Conservation (phyloP, 805 yeast genomes). For the Zygosaccharomyces bisporus region DNA sequence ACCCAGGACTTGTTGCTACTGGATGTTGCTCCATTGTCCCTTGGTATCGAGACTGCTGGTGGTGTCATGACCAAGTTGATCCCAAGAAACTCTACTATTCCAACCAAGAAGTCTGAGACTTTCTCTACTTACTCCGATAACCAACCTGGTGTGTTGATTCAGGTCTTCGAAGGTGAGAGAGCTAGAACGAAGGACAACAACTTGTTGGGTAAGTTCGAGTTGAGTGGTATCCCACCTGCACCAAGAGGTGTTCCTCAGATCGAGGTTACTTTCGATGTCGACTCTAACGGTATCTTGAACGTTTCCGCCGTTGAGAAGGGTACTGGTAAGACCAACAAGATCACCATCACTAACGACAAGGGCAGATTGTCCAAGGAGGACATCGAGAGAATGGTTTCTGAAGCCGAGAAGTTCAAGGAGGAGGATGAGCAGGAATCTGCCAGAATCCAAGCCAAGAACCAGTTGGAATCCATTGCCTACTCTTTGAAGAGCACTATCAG, state of each 20-base stretch:
- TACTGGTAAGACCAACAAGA: slow-evolving; percentile 96
- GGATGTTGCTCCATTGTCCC: slow-evolving; percentile 97
- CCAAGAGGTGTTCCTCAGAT: slow-evolving; percentile 99
- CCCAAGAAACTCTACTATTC: slow-evolving; percentile 98
- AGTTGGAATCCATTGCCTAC: slow-evolving; percentile 93
- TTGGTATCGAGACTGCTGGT: slow-evolving; percentile 99
- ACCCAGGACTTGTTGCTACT: slow-evolving; percentile 94
- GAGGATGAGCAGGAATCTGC: slow-evolving; percentile 93
- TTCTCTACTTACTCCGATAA: slow-evolving; percentile 98
- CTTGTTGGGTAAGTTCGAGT: slow-evolving; percentile 94
- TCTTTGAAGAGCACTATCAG: slow-evolving; percentile 78
- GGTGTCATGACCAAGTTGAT: slow-evolving; percentile 99
- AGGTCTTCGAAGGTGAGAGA: slow-evolving; percentile 98
- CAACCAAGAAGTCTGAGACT: slow-evolving; percentile 96
- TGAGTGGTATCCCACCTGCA: slow-evolving; percentile 96
- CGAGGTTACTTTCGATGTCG: slow-evolving; percentile 95
- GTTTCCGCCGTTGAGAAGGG: slow-evolving; percentile 98
- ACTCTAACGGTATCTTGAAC: slow-evolving; percentile 96
- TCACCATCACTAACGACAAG: slow-evolving; percentile 97
- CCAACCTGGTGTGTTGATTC: slow-evolving; percentile 99
- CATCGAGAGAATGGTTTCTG: slow-evolving; percentile 95
- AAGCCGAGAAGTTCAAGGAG: slow-evolving; percentile 97
- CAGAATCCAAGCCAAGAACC: slow-evolving; percentile 93
- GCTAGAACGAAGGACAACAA: slow-evolving; percentile 95
- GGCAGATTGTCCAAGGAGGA: slow-evolving; percentile 98